phyloP scores from a whole-genome alignment of 2,329 filamentous ascomycete genomes.

The Sarocladium brachiariae region DNA sequence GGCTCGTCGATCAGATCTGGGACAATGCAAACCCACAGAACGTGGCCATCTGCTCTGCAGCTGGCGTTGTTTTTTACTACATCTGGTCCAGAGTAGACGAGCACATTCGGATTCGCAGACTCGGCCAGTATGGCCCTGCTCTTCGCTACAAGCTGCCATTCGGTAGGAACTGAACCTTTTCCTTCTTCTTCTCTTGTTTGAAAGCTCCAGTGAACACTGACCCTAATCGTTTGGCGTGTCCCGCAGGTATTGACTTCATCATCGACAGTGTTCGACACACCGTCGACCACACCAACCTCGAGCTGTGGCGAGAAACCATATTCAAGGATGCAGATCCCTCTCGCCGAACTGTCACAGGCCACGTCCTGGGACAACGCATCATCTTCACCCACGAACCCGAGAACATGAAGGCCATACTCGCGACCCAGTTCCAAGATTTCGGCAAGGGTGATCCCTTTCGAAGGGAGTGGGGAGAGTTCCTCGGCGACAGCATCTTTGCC shows the following conservation, averaged over 20 bases:
- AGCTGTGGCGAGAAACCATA: slow-evolving; percentile 55
- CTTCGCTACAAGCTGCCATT: slow-evolving; percentile 35
- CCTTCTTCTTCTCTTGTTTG: neutral
- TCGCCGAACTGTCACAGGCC: slow-evolving; percentile 54
- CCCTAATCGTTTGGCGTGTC: too few species aligned
- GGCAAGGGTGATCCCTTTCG: slow-evolving; percentile 77
- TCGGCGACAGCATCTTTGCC: slow-evolving; percentile 70
- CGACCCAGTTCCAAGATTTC: slow-evolving; percentile 76
- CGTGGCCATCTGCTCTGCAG: slow-evolving; percentile 29
- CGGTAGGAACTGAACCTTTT: slow-evolving; percentile 32
- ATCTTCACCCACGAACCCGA: slow-evolving; percentile 77
- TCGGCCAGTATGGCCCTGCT: slow-evolving; percentile 36
- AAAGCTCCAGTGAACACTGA: too few species aligned
- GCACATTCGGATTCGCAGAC: slow-evolving; percentile 35
- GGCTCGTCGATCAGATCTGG: slow-evolving; percentile 42
- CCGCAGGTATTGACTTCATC: slow-evolving; percentile 60
- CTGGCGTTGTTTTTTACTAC: slow-evolving; percentile 31
- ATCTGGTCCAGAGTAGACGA: slow-evolving; percentile 32
- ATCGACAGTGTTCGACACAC: slow-evolving; percentile 46
- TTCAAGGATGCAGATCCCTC: slow-evolving; percentile 19
- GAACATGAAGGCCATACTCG: slow-evolving; percentile 87
- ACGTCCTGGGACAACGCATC: slow-evolving; percentile 48
- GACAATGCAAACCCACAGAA: slow-evolving; percentile 36
- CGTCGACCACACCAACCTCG: slow-evolving; percentile 47
- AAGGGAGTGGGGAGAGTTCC: slow-evolving; percentile 64